These are phyloP conservation scores for Coemansia linderi DNA, from an alignment of 371 early-diverging fungal species.

Conservation along the genomic window DNA sequence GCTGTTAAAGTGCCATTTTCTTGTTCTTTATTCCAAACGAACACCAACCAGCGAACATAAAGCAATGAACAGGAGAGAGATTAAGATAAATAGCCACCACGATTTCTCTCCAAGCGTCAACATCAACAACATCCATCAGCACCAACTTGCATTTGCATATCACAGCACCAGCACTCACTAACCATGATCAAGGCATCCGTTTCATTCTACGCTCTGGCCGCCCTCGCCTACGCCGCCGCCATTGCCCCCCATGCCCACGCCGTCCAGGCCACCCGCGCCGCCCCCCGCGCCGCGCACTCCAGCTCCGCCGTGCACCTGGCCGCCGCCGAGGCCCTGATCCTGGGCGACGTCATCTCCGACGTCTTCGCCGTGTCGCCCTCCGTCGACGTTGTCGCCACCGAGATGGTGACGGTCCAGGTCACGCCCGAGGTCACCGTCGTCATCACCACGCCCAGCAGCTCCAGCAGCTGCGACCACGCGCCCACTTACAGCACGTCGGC, in stretches of 20 bases:
- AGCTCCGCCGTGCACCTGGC: background rate
- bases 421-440: background rate
- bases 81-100: background rate
- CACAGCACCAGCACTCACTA: background rate
- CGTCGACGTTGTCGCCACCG: background rate
- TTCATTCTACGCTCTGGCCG: slow-evolving; percentile 13
- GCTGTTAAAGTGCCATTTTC: no score
- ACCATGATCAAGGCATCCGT: slow-evolving; percentile 18
- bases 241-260: background rate
- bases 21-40: no score
- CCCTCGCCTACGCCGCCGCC: slow-evolving; percentile 10
- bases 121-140: background rate
- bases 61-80: background rate
- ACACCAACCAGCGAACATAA: no score
- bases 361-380: background rate
- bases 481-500: background rate
- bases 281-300: background rate
- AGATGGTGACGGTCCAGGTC: background rate
- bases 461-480: background rate
- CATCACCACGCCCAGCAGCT: background rate
- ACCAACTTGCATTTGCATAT: slow-evolving; percentile 2
- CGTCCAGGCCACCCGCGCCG: background rate
- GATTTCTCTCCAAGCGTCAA: background rate
- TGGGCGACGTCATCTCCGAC: background rate
- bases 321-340: background rate